Conservation (phyloP, 345 rosid species). For the Mallotus nudiflorus region DNA sequence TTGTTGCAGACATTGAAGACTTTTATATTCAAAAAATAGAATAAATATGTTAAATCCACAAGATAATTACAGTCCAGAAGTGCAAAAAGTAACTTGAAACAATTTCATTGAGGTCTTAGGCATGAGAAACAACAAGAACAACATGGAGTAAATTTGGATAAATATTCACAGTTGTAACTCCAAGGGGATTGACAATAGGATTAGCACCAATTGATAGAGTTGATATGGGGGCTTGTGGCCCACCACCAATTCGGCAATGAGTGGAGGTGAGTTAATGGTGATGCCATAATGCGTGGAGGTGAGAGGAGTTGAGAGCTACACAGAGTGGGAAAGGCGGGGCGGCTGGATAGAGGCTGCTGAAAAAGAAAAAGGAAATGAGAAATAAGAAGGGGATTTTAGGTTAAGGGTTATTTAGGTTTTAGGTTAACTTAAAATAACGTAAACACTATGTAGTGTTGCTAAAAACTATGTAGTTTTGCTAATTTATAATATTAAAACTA, state of each 20-base stretch:
- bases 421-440: no score
- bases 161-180: conserved; percentile 56
- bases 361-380: no score
- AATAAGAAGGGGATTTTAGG: no score
- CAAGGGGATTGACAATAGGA: conserved; percentile 64
- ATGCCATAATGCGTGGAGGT: no score
- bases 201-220: conserved; percentile 78
- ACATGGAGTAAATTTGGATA: conserved; percentile 65
- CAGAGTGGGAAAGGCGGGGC: no score
- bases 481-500: no score
- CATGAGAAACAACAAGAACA: conserved; percentile 84
- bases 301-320: no score
- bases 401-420: no score
- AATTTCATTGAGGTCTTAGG: conserved; percentile 73
- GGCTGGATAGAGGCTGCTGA: no score
- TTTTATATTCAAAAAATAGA: not conserved
- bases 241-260: conserved; percentile 85
- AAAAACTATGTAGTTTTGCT: no score
- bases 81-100: conserved; percentile 49
- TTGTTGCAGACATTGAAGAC: not conserved
- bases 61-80: not conserved
- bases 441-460: no score
- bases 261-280: no score
- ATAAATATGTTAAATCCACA: not conserved
- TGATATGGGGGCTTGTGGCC: conserved; percentile 83